Evolutionary conservation across 176 grass and related monocot genomes (phyloP).

Genomic region (Microstegium vimineum): DNA sequence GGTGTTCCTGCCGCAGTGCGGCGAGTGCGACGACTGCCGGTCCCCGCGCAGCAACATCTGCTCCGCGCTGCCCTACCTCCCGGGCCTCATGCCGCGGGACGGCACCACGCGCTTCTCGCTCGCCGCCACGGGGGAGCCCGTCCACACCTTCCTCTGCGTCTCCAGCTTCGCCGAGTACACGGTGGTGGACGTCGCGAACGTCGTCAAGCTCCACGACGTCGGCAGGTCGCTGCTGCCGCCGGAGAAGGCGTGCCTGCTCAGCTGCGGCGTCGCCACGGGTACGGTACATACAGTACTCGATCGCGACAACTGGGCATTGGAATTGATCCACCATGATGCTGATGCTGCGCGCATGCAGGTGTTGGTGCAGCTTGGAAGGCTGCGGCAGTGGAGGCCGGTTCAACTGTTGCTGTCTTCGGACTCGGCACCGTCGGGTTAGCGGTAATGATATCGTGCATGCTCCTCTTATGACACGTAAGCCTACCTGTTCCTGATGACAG

Average conservation of each 20-base stretch:
- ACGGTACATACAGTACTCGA: background rate
- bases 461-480: background rate
- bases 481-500: background rate
- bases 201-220: conserved; percentile 28
- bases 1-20: conserved; percentile 55
- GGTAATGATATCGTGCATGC: conserved; percentile 12
- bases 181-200: conserved; percentile 48
- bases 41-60: conserved; percentile 59
- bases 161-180: conserved; percentile 73
- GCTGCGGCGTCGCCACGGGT: conserved; percentile 69
- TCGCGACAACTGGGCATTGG: too few species aligned
- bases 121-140: conserved; percentile 38
- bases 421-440: conserved; percentile 65
- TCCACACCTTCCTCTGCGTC: conserved; percentile 49
- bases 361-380: conserved; percentile 64
- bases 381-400: conserved; percentile 38
- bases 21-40: conserved; percentile 43
- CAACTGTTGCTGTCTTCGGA: conserved; percentile 60
- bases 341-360: conserved; percentile 8
- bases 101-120: conserved; percentile 48
- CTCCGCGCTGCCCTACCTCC: background rate
- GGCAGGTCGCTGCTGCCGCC: background rate
- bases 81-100: conserved; percentile 47
- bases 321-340: background rate
- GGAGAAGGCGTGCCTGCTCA: conserved; percentile 62